phyloP scores from a whole-genome alignment of 2,329 filamentous ascomycete species.

The Calonectria henricotiae region DNA sequence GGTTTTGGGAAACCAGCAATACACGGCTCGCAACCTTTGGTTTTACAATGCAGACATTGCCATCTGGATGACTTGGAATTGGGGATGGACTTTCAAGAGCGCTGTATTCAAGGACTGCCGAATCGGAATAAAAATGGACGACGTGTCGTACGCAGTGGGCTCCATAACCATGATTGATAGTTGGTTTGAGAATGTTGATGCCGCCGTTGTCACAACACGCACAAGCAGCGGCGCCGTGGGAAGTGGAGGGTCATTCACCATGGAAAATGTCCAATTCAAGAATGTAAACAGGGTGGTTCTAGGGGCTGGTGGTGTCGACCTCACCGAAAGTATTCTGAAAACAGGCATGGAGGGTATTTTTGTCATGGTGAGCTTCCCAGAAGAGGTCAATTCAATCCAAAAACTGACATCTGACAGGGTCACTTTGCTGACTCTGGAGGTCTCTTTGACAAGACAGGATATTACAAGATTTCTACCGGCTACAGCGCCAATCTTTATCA shows the following conservation, averaged over 20 bases:
- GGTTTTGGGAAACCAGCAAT: conserved; percentile 78
- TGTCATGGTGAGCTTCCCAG: conserved; percentile 48
- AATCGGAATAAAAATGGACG: conserved; percentile 78
- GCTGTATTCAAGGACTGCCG: conserved; percentile 75
- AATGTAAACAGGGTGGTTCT: conserved; percentile 55
- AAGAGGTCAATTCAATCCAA: background rate
- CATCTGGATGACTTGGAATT: conserved; percentile 82
- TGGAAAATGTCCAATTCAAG: conserved; percentile 66
- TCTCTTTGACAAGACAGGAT: conserved; percentile 47
- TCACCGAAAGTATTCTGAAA: conserved; percentile 38
- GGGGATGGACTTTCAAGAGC: conserved; percentile 83
- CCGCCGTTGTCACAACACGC: conserved; percentile 78
- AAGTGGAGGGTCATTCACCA: conserved; percentile 62
- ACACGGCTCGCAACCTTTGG: conserved; percentile 78
- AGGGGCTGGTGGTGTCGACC: conserved; percentile 42
- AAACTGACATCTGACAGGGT: conserved; percentile 46
- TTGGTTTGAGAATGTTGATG: conserved; percentile 76
- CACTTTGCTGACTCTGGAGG: conserved; percentile 48
- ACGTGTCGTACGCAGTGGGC: conserved; percentile 73
- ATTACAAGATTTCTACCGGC: conserved; percentile 41
- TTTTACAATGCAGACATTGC: conserved; percentile 78
- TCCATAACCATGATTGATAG: conserved; percentile 85
- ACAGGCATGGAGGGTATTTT: conserved; percentile 43
- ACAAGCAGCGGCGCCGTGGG: conserved; percentile 53
- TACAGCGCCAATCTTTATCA: conserved; percentile 66